phyloP scores from a whole-genome alignment of 75 land plant genomes.

The Gnetum montanum region DNA sequence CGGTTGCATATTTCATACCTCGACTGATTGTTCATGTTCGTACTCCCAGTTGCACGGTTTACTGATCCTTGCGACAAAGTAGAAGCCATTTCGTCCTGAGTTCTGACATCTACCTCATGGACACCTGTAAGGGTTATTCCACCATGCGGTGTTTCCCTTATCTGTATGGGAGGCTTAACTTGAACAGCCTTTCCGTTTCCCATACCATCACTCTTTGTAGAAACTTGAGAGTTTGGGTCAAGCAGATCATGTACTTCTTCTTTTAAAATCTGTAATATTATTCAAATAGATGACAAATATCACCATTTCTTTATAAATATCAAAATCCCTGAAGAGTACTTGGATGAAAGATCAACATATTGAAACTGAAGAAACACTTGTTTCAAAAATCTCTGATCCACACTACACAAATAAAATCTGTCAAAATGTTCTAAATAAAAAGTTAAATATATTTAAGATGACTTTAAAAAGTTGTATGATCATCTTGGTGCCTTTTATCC shows the following conservation, averaged over 20 bases:
- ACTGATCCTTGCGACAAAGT: conserved; percentile 79
- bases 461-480: too few species aligned
- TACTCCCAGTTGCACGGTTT: conserved; percentile 93
- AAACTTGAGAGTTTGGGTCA: conserved; percentile 33
- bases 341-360: too few species aligned
- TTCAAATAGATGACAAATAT: not conserved
- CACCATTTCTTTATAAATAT: too few species aligned
- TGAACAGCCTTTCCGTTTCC: conserved; percentile 18
- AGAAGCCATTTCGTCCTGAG: conserved; percentile 82
- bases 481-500: too few species aligned
- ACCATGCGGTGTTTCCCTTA: conserved; percentile 81
- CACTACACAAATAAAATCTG: too few species aligned
- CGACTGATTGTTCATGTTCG: conserved; percentile 96
- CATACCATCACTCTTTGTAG: conserved; percentile 16
- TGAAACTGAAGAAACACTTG: too few species aligned
- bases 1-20: too few species aligned
- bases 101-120: conserved; percentile 74
- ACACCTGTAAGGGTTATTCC: conserved; percentile 95
- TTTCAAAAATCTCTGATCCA: too few species aligned
- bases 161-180: conserved; percentile 74
- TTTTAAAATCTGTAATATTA: conserved; percentile 79
- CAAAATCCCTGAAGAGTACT: too few species aligned
- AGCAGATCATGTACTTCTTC: conserved; percentile 97
- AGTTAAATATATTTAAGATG: too few species aligned
- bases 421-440: too few species aligned